Evolutionary conservation across 192 early-diverging fungal species (phyloP), one percentile per base, ranked within the genome.

Genomic region (Backusella westeae): DNA sequence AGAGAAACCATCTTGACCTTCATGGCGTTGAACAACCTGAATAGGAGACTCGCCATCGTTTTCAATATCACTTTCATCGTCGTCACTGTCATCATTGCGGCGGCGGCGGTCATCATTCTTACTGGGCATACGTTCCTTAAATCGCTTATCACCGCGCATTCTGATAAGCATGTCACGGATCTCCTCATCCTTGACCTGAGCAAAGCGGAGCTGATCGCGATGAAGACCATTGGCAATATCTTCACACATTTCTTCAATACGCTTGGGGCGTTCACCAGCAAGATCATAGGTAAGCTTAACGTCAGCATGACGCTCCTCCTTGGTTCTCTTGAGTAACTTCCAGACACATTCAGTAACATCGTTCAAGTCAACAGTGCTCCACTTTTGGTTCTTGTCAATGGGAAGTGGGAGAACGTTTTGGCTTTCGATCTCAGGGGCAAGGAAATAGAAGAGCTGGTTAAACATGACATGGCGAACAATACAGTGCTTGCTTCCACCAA

Each of bases 361-460:
- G 15, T 74, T 42, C 65, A 79, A 21, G 36, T 79, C 73, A 17
- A 79, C 68, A 10, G 67, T 32, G 17, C 29, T 39, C 78, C 78
- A 79, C 73, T 75, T 79, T 10, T 23, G 19, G 19, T 71, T 26
- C 66, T 75, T 70, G 23, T 79, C 32, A n/a, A 79, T 32, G 21
- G 78, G 78, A 66, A 79, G 66, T 19, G 29, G 38, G 3, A 79
- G 34, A 3, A 52, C 35, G 34, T 63, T 52, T 14, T 79, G 21
- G 21, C 49, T 34, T 17, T 75, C 52, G 10, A 79, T 39, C 21
- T 69, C 23, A 34, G 78, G 78, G 17, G 78, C 65, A 49, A 79
- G 49, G 8, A 53, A 79, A 68, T 74, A 79, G 42, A 74, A 75
- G n/a, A 74, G 19, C 9, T 79, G 78, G 68, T 41, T 79, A 41